Base-by-base conservation (phyloP, 176 grass and related monocot species). In the Zizania latifolia region DNA sequence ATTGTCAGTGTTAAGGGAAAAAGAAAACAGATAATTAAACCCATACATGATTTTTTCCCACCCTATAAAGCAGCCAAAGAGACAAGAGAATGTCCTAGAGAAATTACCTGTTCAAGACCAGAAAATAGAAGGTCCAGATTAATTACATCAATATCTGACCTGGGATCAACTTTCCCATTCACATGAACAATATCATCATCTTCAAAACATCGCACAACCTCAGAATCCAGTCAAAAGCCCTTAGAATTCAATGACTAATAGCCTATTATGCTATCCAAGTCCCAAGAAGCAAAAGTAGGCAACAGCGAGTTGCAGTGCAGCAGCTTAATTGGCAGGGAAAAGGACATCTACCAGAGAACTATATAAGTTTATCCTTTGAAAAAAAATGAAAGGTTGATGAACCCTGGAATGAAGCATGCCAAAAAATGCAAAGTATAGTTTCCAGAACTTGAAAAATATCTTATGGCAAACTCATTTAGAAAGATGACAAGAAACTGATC, bases 171-270 rank as follows among this genome's bases (percentile, higher is more conserved):
- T 82, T 92, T 94, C 56, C 95, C 95, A 62, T 92, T 94, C 55
- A 98, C 91, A 85, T 98, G 95, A 71, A 98, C 79, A 48, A 98
- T 86, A 84, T 98, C 91, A 65, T 94, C 90, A 74, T 98, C 95
- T 79, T 98, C 95, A 79, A 98, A 98, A 72, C 95, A 98, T 62
- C 91, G 86, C 45, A 98, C 95, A 31, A 98, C 95, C 94, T 98
- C 69, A 73, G 39, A 28, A 78, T 78, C 60, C 81, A 82, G 26
- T 78, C 8, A 37, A 19, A 31, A 61, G 24, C 41, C 36, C 34
- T 57, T 58, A 31, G 21, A 57, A 56, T 6, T 21, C n/a, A 30
- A 67, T 6, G 44, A 44, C 2, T 15, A 58, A 3, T 24, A 59
- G 6, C 46, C 44, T 62, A 53, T 53, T 63, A 35, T 56, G 9